Evolutionary conservation across 257 asterid species (phyloP), one percentile per base, ranked within the genome.

Genomic region (Plectranthus barbatus): DNA sequence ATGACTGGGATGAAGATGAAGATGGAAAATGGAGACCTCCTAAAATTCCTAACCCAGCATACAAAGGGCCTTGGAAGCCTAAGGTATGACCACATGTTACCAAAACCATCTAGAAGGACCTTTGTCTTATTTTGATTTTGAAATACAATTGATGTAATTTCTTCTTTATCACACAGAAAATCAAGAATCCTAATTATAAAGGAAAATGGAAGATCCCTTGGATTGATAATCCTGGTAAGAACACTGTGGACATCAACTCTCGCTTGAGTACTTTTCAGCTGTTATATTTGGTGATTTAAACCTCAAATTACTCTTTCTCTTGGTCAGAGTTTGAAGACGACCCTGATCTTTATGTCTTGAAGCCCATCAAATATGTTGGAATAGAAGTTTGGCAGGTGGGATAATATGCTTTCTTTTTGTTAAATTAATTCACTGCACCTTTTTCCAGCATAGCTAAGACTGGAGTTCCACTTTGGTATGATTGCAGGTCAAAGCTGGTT

Each of bases 181-280:
- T 87, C 75, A 90, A 90, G 83, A 90, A 90, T 72, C 97, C 97
- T 17, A 87, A 87, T 67, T 90, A 90, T 69, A 83, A 87, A 79
- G 97, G 97, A 62, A 87, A 90, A 78, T 90, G 97, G 97, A 90
- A 76, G 85, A 81, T 79, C 60, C 95, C 95, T 37, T 87, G 90
- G 92, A 79, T 90, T 58, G 97, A 90, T 56, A 90, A 90, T 79
- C 97, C 97, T 75, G 97, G 95, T 87, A 76, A 54, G 65, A 45
- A 39, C 66, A 20, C 19, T 49, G 37, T 48, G 23, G 4, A 15
- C 15, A 56, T 39, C 52, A 29, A 2, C 46, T 57, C 31, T 37
- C 26, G 17, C 68, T 54, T 56, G 41, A 19, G 18, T 64, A 40
- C 17, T 49, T 53, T 62, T 50, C 12, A 62, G 50, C 52, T 40